Base-by-base conservation (phyloP, 805 yeast species). In the Candida jianshihensis region DNA sequence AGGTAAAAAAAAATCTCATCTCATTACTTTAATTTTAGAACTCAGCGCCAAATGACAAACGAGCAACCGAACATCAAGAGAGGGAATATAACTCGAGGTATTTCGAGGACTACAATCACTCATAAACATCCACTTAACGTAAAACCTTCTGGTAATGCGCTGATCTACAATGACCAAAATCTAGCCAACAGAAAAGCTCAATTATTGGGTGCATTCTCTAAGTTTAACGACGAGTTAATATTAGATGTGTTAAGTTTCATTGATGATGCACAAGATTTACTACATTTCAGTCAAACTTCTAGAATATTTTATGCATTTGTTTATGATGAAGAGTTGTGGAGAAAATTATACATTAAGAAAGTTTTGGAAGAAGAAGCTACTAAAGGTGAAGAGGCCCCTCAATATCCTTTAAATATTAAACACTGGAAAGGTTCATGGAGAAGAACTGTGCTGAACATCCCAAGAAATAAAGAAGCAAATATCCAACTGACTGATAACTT, bases 391-490 rank as follows among this genome's bases (percentile, higher is more conserved):
- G 33, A 43, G 19, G 33, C 42, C 11, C 29, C 54, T 30, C 44
- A 49, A 6, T 44, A 44, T 10, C 59, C 65, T 2, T 42, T 48
- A 34, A 52, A 57, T 11, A 53, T 62, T 3, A 43, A 42, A 2
- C 44, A 46, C 24, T 87, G 96, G 96, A 54, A 49, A 21, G 96
- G 96, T 1, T 72, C 87, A 2, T 88, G 96, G 96, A 70, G 89
- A 46, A 61, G 71, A 26, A 77, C 90, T 3, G 61, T 73, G 24
- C 56, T 76, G 42, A 53, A 59, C 1, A 42, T 68, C n/a, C 49
- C 59, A 6, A 50, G 46, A 8, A 37, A 59, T 11, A 55, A 54
- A 20, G 80, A 75, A 20, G 70, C 75, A 13, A 39, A 41, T 12
- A 46, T 78, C 7, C 68, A 69, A 39, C 57, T 78, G 18, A 61